These are phyloP conservation scores for Triticum timopheevii DNA, from an alignment of 176 grass and related monocot genomes.

Conservation along the genomic window DNA sequence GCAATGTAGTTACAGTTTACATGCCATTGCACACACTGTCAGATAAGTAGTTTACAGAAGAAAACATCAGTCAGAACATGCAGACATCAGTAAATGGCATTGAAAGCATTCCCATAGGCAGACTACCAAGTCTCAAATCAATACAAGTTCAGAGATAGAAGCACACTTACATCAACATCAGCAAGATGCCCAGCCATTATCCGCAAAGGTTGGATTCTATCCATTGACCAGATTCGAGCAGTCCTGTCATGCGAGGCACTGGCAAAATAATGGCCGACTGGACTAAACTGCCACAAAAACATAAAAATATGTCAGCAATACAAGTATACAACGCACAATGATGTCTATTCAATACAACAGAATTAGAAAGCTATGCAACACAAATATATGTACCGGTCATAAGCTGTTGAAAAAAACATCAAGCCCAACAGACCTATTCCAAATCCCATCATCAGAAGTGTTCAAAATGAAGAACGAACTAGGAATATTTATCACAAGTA, in stretches of 20 bases:
- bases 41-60: slow-evolving; percentile 20
- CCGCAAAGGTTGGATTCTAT: slow-evolving; percentile 93
- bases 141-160: slow-evolving; percentile 24
- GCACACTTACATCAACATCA: slow-evolving; percentile 92
- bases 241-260: slow-evolving; percentile 97
- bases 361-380: not conserved
- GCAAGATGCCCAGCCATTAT: slow-evolving; percentile 97
- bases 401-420: not conserved
- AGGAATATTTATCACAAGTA: not conserved
- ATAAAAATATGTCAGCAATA: slow-evolving; percentile 22
- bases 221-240: slow-evolving; percentile 97
- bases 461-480: slow-evolving; percentile 12
- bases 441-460: slow-evolving; percentile 5
- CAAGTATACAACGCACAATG: not conserved
- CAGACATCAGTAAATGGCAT: not conserved
- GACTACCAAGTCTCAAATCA: slow-evolving; percentile 7
- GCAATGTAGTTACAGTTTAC: slow-evolving; percentile 96
- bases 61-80: slow-evolving; percentile 20
- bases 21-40: slow-evolving; percentile 99
- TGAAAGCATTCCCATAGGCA: slow-evolving; percentile 8
- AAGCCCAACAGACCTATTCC: slow-evolving; percentile 2
- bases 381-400: not conserved
- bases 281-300: slow-evolving; percentile 75
- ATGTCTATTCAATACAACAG: not conserved
- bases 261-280: slow-evolving; percentile 97